These are phyloP conservation scores for Amylocarpus encephaloides DNA, from an alignment of 2,329 filamentous ascomycete genomes.

Conservation along the genomic window DNA sequence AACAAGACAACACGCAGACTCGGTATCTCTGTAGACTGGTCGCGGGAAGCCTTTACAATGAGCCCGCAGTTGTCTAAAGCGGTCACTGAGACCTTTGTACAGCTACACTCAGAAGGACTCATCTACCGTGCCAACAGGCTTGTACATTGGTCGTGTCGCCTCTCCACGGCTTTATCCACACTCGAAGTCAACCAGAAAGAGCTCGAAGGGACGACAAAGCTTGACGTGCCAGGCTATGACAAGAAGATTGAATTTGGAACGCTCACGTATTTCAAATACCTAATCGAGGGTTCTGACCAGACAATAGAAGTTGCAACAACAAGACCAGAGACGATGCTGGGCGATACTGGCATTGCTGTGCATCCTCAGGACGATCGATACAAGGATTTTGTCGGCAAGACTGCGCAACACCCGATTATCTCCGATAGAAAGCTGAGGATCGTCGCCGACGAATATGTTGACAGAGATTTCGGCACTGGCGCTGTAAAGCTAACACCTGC, in stretches of 20 bases:
- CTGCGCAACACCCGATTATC: constrained; percentile 80
- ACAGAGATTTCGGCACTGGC: constrained; percentile 90
- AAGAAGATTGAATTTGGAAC: constrained; percentile 97
- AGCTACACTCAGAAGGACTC: constrained; percentile 83
- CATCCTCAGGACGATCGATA: constrained; percentile 84
- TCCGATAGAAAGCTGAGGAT: constrained; percentile 71
- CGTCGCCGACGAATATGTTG: constrained; percentile 82
- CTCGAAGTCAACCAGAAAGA: constrained; percentile 92
- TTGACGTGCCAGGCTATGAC: constrained; percentile 89
- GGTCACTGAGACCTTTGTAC: constrained; percentile 82
- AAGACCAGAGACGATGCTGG: constrained; percentile 90
- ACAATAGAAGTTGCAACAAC: constrained; percentile 90
- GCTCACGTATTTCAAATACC: constrained; percentile 84
- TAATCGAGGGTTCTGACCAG: constrained; percentile 73
- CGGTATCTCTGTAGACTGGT: constrained; percentile 92
- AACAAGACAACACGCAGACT: constrained; percentile 77
- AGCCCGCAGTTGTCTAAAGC: constrained; percentile 76
- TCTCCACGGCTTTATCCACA: constrained; percentile 87
- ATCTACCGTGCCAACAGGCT: constrained; percentile 91
- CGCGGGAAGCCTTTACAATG: constrained; percentile 92
- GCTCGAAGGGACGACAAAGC: constrained; percentile 72
- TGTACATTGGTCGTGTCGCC: constrained; percentile 89
- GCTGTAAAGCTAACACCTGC: constrained; percentile 96
- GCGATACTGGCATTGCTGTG: constrained; percentile 89
- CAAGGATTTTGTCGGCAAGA: constrained; percentile 80